Evolutionary conservation across 805 yeast species (phyloP), one percentile per base, ranked within the genome.

Genomic region (Sugiyamaella mastotermitis): DNA sequence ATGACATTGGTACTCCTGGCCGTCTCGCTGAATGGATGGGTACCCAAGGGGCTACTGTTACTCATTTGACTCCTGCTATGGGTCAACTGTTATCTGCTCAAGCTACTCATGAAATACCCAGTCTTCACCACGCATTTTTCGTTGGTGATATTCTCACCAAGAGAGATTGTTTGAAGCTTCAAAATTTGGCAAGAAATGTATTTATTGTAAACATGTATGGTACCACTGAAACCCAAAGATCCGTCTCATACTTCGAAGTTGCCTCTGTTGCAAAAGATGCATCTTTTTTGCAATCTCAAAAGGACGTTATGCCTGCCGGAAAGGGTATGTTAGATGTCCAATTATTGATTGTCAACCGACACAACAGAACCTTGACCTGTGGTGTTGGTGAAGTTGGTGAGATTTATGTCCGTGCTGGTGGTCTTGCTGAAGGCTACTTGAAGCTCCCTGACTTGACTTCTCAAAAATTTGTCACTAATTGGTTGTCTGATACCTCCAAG

Each of bases 341-440:
- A 61, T 67, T 92, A 42, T 70, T 94, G 41, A 95, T 92, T 43
- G 97, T 92, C 28, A 92, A 94, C 68, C 72, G 97, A 58, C 69
- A 83, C 53, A 95, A 90, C 53, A 74, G 83, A 42, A 72, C 85
- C 14, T 94, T 86, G 64, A 77, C 92, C 5, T 92, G 98, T 69
- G 98, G 97, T 62, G 87, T 92, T 47, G 98, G 99, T 50, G 99
- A 92, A 64, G 92, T 92, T 44, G 99, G 99, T 56, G 99, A 92
- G 61, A 88, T 92, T 46, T 92, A 92, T 56, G 97, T 94, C 8
- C 79, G 99, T 57, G 99, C 98, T 27, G 98, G 86, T 41, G 99
- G 99, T 35, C 71, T 92, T 41, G 94, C 97, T 13, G 98, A 90
- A 61, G 96, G 97, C 3, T 92, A 92, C 64, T 74, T 96, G 53